A percentile compares a stretch with the other conserved stretches of the same genome.
phyloP scores from a whole-genome alignment of 306 rosid genomes.

The Quercus rubra region DNA sequence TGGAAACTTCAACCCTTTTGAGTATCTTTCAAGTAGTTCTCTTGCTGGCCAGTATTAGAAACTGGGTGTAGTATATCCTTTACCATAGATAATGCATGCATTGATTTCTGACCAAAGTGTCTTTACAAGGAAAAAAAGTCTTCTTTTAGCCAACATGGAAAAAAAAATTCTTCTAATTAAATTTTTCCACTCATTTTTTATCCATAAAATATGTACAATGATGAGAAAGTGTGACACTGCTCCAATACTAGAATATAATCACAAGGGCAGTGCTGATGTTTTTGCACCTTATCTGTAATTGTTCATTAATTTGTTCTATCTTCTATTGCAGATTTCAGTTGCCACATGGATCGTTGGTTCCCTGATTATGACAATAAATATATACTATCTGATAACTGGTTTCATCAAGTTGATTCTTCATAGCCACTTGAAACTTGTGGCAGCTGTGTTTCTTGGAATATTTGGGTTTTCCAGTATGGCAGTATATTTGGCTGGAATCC shows the following conservation, averaged over 20 bases:
- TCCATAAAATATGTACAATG: no score
- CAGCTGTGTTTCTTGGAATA: slow-evolving; percentile 62
- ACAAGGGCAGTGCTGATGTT: background rate
- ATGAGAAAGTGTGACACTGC: background rate
- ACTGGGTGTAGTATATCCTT: no score
- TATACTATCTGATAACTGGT: slow-evolving; percentile 63
- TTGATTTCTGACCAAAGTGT: no score
- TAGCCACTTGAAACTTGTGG: slow-evolving; percentile 43
- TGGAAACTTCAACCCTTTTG: background rate
- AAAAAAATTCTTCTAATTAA: no score
- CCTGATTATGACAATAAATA: slow-evolving; percentile 72
- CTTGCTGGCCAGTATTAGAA: no score
- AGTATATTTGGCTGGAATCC: slow-evolving; percentile 71
- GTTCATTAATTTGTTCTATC: background rate
- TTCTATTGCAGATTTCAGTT: slow-evolving; percentile 52
- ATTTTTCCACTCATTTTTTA: no score
- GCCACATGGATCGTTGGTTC: slow-evolving; percentile 75
- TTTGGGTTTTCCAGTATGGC: slow-evolving; percentile 79
- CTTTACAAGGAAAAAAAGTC: no score
- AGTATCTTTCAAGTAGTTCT: no score
- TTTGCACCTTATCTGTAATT: slow-evolving; percentile 17
- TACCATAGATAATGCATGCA: no score
- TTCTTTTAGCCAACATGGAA: no score
- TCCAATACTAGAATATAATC: background rate
- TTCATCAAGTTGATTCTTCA: slow-evolving; percentile 75